Evolutionary conservation across 2,329 filamentous ascomycete genomes (phyloP).

Genomic region (Gnomoniopsis sp.): DNA sequence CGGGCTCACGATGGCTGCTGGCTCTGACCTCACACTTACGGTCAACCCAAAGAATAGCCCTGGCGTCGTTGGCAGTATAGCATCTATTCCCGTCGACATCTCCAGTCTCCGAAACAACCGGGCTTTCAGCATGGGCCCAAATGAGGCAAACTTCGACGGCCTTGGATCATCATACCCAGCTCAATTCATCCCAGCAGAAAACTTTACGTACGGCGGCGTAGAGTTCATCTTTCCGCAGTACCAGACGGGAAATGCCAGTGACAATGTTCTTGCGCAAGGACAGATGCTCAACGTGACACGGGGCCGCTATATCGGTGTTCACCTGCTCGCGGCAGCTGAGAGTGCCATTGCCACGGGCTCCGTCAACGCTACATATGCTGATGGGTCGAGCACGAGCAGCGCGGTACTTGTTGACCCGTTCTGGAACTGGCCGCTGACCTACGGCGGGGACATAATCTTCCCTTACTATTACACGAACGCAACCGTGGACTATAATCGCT

Average conservation of each 20-base stretch:
- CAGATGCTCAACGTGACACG: slow-evolving; percentile 14
- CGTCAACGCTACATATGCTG: slow-evolving; percentile 18
- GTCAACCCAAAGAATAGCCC: slow-evolving; percentile 17
- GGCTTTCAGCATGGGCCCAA: slow-evolving; percentile 16
- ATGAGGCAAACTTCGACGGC: slow-evolving; percentile 22
- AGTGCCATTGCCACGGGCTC: slow-evolving; percentile 18
- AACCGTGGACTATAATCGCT: slow-evolving; percentile 19
- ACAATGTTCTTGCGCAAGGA: slow-evolving; percentile 21
- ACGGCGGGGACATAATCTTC: slow-evolving; percentile 21
- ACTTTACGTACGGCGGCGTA: slow-evolving; percentile 20
- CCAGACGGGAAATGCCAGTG: slow-evolving; percentile 11
- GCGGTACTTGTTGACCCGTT: slow-evolving; percentile 18
- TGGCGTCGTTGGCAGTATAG: slow-evolving; percentile 4
- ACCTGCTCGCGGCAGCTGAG: slow-evolving; percentile 21
- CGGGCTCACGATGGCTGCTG: not conserved
- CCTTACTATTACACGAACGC: slow-evolving; percentile 20
- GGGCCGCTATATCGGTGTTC: slow-evolving; percentile 18
- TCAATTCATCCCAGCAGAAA: slow-evolving; percentile 15
- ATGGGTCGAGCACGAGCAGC: slow-evolving; percentile 9
- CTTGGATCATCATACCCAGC: slow-evolving; percentile 18
- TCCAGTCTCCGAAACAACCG: slow-evolving; percentile 17
- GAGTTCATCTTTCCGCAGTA: slow-evolving; percentile 18
- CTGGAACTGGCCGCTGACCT: slow-evolving; percentile 20
- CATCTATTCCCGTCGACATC: slow-evolving; percentile 15
- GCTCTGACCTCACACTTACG: slow-evolving; percentile 1